Conservation (phyloP, 192 early-diverging fungal genomes). For the Coemansia sp. region DNA sequence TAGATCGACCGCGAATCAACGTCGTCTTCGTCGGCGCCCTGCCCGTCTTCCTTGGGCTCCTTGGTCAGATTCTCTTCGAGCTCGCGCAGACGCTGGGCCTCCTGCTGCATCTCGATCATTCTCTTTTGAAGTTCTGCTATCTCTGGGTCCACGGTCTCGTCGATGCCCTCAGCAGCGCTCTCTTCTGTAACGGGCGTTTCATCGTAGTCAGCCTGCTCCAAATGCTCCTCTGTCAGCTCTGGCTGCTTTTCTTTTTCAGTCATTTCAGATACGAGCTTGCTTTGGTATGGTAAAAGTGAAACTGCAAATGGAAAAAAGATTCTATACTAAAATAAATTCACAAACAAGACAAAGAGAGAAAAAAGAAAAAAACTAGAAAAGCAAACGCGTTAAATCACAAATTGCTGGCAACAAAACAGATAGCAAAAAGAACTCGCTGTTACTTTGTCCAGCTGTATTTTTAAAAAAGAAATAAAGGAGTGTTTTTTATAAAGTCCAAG, state of each 20-base stretch:
- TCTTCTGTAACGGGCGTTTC: slow-evolving; percentile 10
- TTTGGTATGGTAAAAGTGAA: background rate
- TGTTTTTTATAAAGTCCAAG: no score
- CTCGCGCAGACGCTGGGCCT: slow-evolving; percentile 52
- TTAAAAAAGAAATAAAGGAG: background rate
- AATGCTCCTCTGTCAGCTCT: no score
- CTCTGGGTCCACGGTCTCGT: slow-evolving; percentile 33
- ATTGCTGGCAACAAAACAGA: no score
- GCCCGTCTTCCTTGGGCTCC: slow-evolving; percentile 18
- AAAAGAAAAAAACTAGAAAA: no score
- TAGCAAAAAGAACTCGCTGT: no score
- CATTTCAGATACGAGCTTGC: background rate
- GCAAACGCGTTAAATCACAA: no score
- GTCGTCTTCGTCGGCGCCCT: slow-evolving; percentile 33
- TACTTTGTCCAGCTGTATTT: no score
- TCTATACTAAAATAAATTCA: background rate
- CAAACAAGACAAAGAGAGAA: no score
- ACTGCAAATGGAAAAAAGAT: background rate
- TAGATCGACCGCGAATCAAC: slow-evolving; percentile 88
- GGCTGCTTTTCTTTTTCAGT: no score
- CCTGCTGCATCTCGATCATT: slow-evolving; percentile 54
- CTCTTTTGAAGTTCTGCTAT: slow-evolving; percentile 46
- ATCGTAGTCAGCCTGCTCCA: slow-evolving; percentile 23
- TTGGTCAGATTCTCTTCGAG: slow-evolving; percentile 46
- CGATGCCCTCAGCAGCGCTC: slow-evolving; percentile 12